A percentile compares a stretch with the other conserved stretches of the same genome.
Evolutionary conservation across 2,329 filamentous ascomycete genomes (phyloP).

Genomic region (Harringtonia aguacate): DNA sequence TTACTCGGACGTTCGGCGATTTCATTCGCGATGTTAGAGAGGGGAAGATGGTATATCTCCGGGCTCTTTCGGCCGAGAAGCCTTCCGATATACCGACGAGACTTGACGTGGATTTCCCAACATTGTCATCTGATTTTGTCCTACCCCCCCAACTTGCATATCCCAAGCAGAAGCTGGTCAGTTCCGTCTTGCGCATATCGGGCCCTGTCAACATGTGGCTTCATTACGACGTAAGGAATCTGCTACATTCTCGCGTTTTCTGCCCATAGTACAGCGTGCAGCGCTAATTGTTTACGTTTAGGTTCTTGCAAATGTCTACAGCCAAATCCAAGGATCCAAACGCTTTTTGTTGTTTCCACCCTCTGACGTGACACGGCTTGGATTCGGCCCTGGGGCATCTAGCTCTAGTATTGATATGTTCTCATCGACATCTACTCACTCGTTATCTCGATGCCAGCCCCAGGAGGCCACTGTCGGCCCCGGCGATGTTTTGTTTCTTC

Average conservation of each 20-base stretch:
- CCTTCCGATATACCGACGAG: conserved; percentile 62
- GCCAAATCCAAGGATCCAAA: conserved; percentile 66
- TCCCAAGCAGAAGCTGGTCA: conserved; percentile 56
- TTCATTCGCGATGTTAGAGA: conserved; percentile 52
- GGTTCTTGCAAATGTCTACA: conserved; percentile 82
- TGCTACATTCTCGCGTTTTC: background rate
- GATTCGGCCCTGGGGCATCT: conserved; percentile 66
- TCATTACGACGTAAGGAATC: conserved; percentile 60
- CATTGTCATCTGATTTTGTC: conserved; percentile 56
- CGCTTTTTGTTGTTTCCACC: conserved; percentile 70
- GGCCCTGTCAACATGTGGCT: conserved; percentile 81
- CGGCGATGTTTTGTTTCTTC: conserved; percentile 72
- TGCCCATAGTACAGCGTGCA: background rate
- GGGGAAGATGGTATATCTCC: conserved; percentile 63
- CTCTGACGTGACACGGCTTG: conserved; percentile 56
- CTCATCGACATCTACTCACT: conserved; percentile 27
- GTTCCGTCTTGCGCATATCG: conserved; percentile 69
- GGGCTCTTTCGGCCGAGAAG: conserved; percentile 59
- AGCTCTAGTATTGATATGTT: conserved; percentile 72
- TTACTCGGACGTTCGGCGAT: conserved; percentile 52
- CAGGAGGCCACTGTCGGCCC: conserved; percentile 55
- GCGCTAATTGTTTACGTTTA: conserved; percentile 17
- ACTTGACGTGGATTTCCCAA: conserved; percentile 60
- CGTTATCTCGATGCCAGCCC: conserved; percentile 43
- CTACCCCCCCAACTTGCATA: conserved; percentile 51